Conservation (phyloP, 306 rosid species). For the Psophocarpus tetragonolobus region DNA sequence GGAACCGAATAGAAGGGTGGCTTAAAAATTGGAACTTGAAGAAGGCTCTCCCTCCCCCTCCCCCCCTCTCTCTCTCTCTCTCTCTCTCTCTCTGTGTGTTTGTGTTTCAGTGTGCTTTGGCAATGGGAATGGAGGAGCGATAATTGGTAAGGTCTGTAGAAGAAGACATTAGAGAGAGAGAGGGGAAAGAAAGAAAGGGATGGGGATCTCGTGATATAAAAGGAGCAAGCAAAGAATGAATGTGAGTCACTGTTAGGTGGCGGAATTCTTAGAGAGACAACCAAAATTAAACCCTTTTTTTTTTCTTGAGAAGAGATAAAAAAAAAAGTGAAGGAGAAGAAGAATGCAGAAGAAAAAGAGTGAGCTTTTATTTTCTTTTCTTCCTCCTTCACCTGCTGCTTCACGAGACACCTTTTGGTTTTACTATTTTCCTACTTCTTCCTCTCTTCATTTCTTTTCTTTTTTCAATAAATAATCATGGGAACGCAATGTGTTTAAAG, state of each 20-base stretch:
- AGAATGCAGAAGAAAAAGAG: conserved; percentile 31
- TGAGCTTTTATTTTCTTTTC: conserved; percentile 32
- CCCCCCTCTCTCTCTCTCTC: neutral
- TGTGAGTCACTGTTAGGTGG: conserved; percentile 55
- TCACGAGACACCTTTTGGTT: conserved; percentile 70
- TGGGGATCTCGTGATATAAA: conserved; percentile 95
- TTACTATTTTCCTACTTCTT: neutral
- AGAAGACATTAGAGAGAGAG: conserved; percentile 28
- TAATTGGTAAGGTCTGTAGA: conserved; percentile 27
- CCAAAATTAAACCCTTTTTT: neutral
- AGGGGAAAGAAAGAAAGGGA: conserved; percentile 42
- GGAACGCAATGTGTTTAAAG: too few relatives aligned
- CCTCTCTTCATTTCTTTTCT: neutral
- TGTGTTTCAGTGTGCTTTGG: too few relatives aligned
- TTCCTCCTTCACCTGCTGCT: conserved; percentile 58
- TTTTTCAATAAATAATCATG: neutral
- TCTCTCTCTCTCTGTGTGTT: neutral
- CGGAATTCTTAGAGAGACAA: conserved; percentile 30
- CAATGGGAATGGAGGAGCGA: conserved; percentile 45
- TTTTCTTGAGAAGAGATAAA: conserved; percentile 28
- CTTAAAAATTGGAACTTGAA: conserved; percentile 12
- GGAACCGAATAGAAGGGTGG: conserved; percentile 6
- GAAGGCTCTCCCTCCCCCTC: neutral
- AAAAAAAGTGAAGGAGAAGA: neutral
- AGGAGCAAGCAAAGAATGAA: conserved; percentile 90